Evolutionary conservation across 2,329 filamentous ascomycete genomes (phyloP).

Genomic region (Magnaporthiopsis poae): DNA sequence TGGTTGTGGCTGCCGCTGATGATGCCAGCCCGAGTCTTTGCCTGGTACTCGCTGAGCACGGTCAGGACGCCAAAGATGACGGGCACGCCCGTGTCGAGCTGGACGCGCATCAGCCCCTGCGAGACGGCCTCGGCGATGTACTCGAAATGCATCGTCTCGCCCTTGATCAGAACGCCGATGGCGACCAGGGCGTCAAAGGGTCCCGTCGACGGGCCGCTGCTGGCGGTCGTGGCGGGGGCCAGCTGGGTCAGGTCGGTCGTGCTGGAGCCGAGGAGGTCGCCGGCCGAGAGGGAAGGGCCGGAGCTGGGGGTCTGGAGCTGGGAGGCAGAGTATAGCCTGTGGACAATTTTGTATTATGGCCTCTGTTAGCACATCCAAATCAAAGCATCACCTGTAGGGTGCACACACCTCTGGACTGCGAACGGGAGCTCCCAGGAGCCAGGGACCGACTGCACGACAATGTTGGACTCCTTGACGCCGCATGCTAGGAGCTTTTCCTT

Average conservation of each 20-base stretch:
- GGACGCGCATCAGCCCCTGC: slow-evolving; percentile 87
- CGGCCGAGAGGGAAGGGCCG: slow-evolving; percentile 54
- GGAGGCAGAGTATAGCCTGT: slow-evolving; percentile 71
- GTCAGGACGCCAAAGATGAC: slow-evolving; percentile 90
- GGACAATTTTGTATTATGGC: not conserved
- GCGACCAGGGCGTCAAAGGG: slow-evolving; percentile 92
- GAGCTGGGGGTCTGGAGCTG: slow-evolving; percentile 68
- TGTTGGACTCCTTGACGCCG: slow-evolving; percentile 80
- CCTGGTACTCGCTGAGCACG: slow-evolving; percentile 79
- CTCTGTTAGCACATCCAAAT: not conserved
- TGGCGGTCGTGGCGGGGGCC: slow-evolving; percentile 21
- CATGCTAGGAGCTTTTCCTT: slow-evolving; percentile 66
- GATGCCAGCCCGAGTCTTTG: slow-evolving; percentile 71
- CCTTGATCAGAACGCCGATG: slow-evolving; percentile 93
- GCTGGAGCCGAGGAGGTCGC: slow-evolving; percentile 63
- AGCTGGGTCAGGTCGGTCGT: slow-evolving; percentile 56
- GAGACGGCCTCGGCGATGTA: slow-evolving; percentile 90
- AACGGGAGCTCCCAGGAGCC: slow-evolving; percentile 92
- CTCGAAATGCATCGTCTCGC: slow-evolving; percentile 98
- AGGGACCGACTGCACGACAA: slow-evolving; percentile 79
- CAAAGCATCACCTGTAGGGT: not conserved
- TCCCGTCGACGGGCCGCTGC: slow-evolving; percentile 32
- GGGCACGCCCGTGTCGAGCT: slow-evolving; percentile 78
- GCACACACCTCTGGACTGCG: slow-evolving; percentile 63
- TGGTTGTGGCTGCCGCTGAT: slow-evolving; percentile 69